phyloP scores from a whole-genome alignment of 2,329 filamentous ascomycete species.

The Dactylellina parvicollis region DNA sequence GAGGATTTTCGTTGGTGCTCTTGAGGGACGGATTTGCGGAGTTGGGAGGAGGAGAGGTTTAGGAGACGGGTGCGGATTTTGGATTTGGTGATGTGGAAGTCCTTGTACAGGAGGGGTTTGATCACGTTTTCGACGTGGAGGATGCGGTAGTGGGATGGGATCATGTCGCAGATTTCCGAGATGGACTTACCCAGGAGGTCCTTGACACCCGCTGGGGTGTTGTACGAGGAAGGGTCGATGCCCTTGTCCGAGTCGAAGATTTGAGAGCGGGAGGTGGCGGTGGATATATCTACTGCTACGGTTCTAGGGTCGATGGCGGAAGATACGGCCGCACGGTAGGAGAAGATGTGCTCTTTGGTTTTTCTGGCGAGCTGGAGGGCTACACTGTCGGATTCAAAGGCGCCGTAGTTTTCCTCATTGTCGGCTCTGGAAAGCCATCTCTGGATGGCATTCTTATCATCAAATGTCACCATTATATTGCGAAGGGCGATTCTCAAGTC shows the following conservation, averaged over 20 bases:
- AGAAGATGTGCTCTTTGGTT: slow-evolving; percentile 41
- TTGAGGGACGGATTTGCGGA: slow-evolving; percentile 52
- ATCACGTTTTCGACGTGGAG: slow-evolving; percentile 63
- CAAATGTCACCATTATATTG: slow-evolving; percentile 42
- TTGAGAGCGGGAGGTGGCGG: slow-evolving; percentile 21
- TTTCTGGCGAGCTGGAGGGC: slow-evolving; percentile 40
- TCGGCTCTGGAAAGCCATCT: slow-evolving; percentile 37
- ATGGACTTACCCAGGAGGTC: slow-evolving; percentile 60
- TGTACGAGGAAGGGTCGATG: slow-evolving; percentile 53
- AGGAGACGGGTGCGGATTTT: slow-evolving; percentile 58
- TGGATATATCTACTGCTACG: neutral
- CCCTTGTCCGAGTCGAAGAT: slow-evolving; percentile 38
- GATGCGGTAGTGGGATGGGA: slow-evolving; percentile 60
- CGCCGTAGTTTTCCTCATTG: slow-evolving; percentile 35
- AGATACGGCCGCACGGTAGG: slow-evolving; percentile 25
- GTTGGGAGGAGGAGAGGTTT: slow-evolving; percentile 24
- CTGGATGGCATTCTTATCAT: slow-evolving; percentile 21
- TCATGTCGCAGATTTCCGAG: slow-evolving; percentile 59
- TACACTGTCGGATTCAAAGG: slow-evolving; percentile 38
- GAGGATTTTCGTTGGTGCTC: slow-evolving; percentile 19
- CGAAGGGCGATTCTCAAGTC: slow-evolving; percentile 28
- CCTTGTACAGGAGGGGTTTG: slow-evolving; percentile 59
- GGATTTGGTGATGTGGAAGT: slow-evolving; percentile 59
- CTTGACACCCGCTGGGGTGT: slow-evolving; percentile 58
- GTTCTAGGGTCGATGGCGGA: neutral